Evolutionary conservation across 768 basidiomycete species (phyloP).

Genomic region (Gloeostereum incarnatum): DNA sequence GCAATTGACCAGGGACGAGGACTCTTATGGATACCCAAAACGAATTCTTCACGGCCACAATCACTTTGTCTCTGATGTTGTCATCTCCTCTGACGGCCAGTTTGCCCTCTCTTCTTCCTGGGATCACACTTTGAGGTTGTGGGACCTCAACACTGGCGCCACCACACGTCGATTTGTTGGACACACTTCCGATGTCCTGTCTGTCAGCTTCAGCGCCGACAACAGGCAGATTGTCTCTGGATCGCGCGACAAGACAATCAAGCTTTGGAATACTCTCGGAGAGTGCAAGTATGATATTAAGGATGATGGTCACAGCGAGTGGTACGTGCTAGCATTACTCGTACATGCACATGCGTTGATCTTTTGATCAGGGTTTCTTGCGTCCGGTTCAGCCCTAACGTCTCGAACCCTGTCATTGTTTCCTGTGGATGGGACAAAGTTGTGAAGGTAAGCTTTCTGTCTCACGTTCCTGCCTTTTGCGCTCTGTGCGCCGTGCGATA

Average conservation of each 20-base stretch:
- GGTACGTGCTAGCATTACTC: slow-evolving; percentile 32
- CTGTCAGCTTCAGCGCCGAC: slow-evolving; percentile 99
- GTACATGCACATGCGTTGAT: slow-evolving; percentile 6
- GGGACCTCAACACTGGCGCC: slow-evolving; percentile 96
- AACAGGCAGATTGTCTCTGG: slow-evolving; percentile 99
- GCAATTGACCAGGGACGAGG: slow-evolving; percentile 92
- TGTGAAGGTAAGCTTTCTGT: slow-evolving; percentile 72
- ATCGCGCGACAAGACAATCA: slow-evolving; percentile 94
- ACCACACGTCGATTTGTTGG: slow-evolving; percentile 98
- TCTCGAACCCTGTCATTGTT: slow-evolving; percentile 95
- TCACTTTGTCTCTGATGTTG: slow-evolving; percentile 98
- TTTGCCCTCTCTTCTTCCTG: slow-evolving; percentile 98
- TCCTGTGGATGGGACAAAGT: slow-evolving; percentile 99
- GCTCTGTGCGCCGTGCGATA: slow-evolving; percentile 15
- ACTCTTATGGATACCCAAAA: slow-evolving; percentile 93
- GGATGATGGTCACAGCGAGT: slow-evolving; percentile 97
- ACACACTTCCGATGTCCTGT: slow-evolving; percentile 95
- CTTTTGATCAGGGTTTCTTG: slow-evolving; percentile 77
- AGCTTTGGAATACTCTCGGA: slow-evolving; percentile 99
- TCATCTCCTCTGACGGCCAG: slow-evolving; percentile 98
- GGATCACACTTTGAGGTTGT: slow-evolving; percentile 99
- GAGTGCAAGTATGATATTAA: slow-evolving; percentile 99
- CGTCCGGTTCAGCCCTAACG: slow-evolving; percentile 98
- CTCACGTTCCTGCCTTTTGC: slow-evolving; percentile 5
- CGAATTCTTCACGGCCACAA: slow-evolving; percentile 97